Percentiles rank a stretch among this genome's conserved stretches.
Evolutionary conservation across 2,329 filamentous ascomycete species (phyloP).

Genomic region (Epicoccum nigrum): DNA sequence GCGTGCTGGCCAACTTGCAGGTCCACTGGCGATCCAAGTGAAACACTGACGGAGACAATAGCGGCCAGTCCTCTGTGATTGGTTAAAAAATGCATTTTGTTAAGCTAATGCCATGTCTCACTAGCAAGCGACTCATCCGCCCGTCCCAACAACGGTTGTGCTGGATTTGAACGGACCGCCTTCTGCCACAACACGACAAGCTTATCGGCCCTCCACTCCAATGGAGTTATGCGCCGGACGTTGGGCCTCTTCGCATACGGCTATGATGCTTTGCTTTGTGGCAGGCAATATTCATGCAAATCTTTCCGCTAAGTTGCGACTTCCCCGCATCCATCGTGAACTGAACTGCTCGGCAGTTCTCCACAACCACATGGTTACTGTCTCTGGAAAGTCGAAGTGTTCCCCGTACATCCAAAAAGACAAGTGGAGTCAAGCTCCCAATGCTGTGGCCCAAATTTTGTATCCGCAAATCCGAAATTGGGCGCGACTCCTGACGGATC

Average conservation of each 20-base stretch:
- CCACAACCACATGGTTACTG: slow-evolving; percentile 1
- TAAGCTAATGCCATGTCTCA: slow-evolving; percentile 6
- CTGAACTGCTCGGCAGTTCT: neutral
- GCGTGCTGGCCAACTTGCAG: neutral
- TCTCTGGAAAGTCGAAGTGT: neutral
- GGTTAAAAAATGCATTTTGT: neutral
- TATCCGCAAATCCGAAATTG: too few species aligned
- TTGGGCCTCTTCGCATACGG: neutral
- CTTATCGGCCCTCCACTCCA: neutral
- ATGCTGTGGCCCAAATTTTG: neutral
- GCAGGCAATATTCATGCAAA: neutral
- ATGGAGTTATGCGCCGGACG: slow-evolving; percentile 6
- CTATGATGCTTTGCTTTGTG: neutral
- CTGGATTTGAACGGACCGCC: slow-evolving; percentile 2
- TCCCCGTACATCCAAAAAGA: neutral
- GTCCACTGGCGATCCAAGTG: slow-evolving; percentile 1
- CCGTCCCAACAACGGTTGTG: slow-evolving; percentile 12
- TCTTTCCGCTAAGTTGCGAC: neutral
- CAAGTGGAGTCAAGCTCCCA: neutral
- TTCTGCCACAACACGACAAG: neutral
- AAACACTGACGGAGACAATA: neutral
- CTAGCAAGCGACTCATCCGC: slow-evolving; percentile 1
- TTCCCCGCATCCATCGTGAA: neutral
- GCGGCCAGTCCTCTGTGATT: neutral
- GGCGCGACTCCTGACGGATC: too few species aligned